phyloP scores from a whole-genome alignment of 345 rosid species.

The Balakata baccata region DNA sequence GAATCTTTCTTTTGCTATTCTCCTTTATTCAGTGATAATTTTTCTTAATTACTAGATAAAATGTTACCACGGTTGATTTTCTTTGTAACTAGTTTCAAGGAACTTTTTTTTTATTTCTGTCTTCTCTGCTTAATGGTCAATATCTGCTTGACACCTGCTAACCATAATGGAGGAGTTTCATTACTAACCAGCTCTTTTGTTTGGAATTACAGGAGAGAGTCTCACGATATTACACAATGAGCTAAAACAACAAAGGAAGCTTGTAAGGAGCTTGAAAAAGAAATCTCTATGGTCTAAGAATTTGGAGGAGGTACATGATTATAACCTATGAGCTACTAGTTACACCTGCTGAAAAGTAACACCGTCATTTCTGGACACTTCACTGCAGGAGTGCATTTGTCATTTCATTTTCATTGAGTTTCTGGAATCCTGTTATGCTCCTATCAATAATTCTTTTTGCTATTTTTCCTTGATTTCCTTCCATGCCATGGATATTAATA shows the following conservation, averaged over 20 bases:
- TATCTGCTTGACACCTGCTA: conserved; percentile 1
- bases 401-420: not conserved
- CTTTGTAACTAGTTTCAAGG: conserved; percentile 5
- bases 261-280: conserved; percentile 67
- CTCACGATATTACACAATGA: conserved; percentile 57
- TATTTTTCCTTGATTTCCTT: not conserved
- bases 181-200: conserved; percentile 14
- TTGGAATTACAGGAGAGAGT: conserved; percentile 56
- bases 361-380: not conserved
- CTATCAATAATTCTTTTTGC: not conserved
- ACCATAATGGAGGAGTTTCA: not conserved
- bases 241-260: conserved; percentile 66
- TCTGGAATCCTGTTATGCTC: not conserved
- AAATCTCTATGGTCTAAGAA: conserved; percentile 87
- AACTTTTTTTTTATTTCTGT: not conserved
- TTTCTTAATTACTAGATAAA: not conserved
- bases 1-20: not conserved
- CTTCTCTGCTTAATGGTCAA: not conserved
- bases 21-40: not conserved
- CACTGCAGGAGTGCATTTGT: not conserved
- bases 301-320: conserved; percentile 63
- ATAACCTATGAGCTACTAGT: not conserved
- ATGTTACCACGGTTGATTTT: not conserved
- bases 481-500: not conserved
- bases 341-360: no score